Conservation (phyloP, 345 rosid species). For the Moricandia arvensis region DNA sequence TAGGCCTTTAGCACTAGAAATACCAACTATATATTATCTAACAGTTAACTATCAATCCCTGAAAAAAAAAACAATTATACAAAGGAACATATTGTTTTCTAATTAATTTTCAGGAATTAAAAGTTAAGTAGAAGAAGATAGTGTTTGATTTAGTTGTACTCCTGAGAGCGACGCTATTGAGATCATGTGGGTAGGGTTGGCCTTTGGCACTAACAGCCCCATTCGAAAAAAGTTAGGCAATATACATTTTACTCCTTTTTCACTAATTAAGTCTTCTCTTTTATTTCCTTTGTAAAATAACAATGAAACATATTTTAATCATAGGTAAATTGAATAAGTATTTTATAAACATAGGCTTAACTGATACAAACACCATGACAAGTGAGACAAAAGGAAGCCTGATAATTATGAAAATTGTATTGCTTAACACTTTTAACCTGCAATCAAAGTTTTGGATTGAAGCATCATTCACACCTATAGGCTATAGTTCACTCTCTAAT, state of each 20-base stretch:
- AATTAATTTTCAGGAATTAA: neutral
- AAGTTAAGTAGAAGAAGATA: constrained; percentile 18
- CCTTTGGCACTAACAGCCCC: constrained; percentile 20
- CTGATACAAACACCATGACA: neutral
- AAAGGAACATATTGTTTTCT: constrained; percentile 1
- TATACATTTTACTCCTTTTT: constrained; percentile 10
- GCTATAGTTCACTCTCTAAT: constrained; percentile 12
- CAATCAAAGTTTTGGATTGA: constrained; percentile 25
- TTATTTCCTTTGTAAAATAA: neutral
- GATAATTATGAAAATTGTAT: constrained; percentile 1
- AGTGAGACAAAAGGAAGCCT: constrained; percentile 4
- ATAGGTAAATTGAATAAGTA: neutral
- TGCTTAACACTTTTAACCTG: constrained; percentile 5
- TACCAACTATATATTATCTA: neutral
- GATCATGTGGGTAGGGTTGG: constrained; percentile 34
- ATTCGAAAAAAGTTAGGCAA: constrained; percentile 20
- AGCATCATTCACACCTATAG: constrained; percentile 28
- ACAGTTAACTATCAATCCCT: constrained; percentile 10
- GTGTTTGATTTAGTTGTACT: constrained; percentile 30
- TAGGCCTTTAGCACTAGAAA: constrained; percentile 26
- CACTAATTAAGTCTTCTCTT: neutral
- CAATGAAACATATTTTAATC: neutral
- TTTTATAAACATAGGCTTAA: neutral
- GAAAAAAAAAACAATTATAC: neutral
- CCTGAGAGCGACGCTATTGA: constrained; percentile 33